Base-by-base conservation (phyloP, 1,284 basidiomycete species). In the Leccinum holopus region DNA sequence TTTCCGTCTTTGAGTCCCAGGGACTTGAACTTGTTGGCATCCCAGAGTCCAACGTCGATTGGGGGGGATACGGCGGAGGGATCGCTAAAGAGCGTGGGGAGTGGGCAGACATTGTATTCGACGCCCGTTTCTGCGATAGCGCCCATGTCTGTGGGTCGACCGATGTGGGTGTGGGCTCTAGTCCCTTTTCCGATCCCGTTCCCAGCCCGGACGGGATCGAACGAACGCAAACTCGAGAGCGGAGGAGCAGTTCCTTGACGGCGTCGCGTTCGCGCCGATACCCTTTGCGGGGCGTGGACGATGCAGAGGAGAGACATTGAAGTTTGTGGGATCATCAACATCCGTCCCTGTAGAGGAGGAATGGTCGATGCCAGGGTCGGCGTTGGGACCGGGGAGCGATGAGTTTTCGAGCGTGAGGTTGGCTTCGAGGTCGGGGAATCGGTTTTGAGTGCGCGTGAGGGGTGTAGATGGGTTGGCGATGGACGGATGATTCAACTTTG, bases 251-350 rank as follows among this genome's bases (percentile, higher is more conserved):
- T 47, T 47, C 41, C 14, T 72, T 71, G 9, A 51, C 25, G 25
- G 25, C 72, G 12, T 72, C 72, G 4, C 68, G 68, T 21, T 61
- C 74, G n/a, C 58, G 73, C 18, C 66, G 69, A 41, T 74, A 74
- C 30, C 72, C 75, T 3, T 62, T 47, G n/a, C 44, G 28, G 25
- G 72, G 75, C 0, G 53, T 59, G 5, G 72, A 76, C 53, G 75
- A 74, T 7, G 61, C 59, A 2, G 72, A 74, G 5, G 72, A 74
- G 25, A 65, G 66, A 3, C 61, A 74, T n/a, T n/a, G n/a, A 52
- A 67, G 69, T 57, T 28, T 74, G 41, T 76, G 71, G 72, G 61
- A 63, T 1, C 66, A 63, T 14, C 69, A 47, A 6, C 44, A 47
- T 21, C 44, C 55, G 30, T 70, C 68, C 71, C 68, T 3, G 61